A percentile compares a stretch with the other conserved stretches of the same genome.
These are phyloP conservation scores for Rosa persica DNA, from an alignment of 306 rosid species.

Conservation along the genomic window DNA sequence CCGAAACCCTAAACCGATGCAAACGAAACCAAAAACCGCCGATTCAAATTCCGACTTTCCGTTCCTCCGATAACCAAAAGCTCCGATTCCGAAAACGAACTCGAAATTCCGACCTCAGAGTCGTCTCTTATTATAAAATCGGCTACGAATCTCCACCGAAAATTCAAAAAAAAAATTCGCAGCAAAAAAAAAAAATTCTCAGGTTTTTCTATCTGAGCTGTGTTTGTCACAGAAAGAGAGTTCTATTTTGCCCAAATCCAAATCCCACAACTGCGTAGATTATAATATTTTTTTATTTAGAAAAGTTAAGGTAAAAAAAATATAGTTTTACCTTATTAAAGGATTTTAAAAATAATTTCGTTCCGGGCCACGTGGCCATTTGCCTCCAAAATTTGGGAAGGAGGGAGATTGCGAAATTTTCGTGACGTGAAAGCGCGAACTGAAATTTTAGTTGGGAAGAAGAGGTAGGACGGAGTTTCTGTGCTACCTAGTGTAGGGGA, in stretches of 20 bases:
- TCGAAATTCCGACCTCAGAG: conserved; percentile 7
- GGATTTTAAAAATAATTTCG: background rate
- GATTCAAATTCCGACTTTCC: conserved; percentile 13
- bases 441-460: conserved; percentile 1
- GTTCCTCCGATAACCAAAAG: background rate
- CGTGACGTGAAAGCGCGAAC: conserved; percentile 25
- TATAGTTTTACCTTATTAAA: background rate
- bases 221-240: conserved; percentile 1
- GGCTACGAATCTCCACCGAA: background rate
- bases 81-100: background rate
- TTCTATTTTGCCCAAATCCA: background rate
- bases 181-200: conserved; percentile 3
- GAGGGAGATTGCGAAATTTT: conserved; percentile 22
- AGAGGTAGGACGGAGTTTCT: conserved; percentile 14
- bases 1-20: conserved; percentile 19
- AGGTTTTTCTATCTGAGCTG: conserved; percentile 11
- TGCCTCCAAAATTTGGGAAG: conserved; percentile 29
- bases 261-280: background rate
- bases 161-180: background rate
- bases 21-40: background rate
- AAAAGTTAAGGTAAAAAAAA: background rate
- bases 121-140: background rate
- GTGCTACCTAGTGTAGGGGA: background rate
- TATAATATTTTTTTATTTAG: background rate
- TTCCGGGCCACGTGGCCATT: conserved; percentile 1